Evolutionary conservation across 2,329 filamentous ascomycete genomes (phyloP), one percentile per base, ranked within the genome.

Genomic region (Thielaviopsis populi): DNA sequence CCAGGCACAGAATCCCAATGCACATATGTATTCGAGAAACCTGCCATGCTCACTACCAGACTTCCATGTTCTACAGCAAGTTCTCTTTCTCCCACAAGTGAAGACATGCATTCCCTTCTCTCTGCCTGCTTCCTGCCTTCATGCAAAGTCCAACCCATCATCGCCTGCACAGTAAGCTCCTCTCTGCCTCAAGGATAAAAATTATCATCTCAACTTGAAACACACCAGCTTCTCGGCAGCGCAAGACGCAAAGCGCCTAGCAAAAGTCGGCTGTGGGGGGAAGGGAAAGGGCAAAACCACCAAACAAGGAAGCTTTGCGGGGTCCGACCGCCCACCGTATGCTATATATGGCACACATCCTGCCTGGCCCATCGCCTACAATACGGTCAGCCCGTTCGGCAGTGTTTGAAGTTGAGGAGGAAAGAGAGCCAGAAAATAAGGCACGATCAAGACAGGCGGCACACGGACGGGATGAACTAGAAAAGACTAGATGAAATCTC

Each of bases 131-230:
- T 50, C 46, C 19, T 50, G 19, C 24, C 46, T 13, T 24, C 22
- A 24, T 50, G 46, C 46, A 50, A 19, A 50, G 46, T 13, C 19
- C 46, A 50, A 10, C 19, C 19, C 22, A 19, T 37, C n/a, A n/a
- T n/a, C n/a, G n/a, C n/a, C 4, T 37, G 10, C 33, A 37, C 33
- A 22, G 3, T 19, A 50, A 11, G 46, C 46, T 50, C 24, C 19
- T 56, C 15, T 17, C 27, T 11, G 19, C 27, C 8, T 27, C 13
- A 56, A n/a, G 27, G 22, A 19, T 50, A 50, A 22, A 50, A 56
- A 56, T 56, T 56, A 15, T 56, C 50, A 56, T 56, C 50, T 56
- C 50, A 56, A 56, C 50, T 33, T 56, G 50, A 56, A 56, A 56
- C 50, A 56, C 17, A 8, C 50, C 50, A 56, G 15, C 42, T 56